phyloP scores from a whole-genome alignment of 2,329 filamentous ascomycete species.

The Cercospora janseana region DNA sequence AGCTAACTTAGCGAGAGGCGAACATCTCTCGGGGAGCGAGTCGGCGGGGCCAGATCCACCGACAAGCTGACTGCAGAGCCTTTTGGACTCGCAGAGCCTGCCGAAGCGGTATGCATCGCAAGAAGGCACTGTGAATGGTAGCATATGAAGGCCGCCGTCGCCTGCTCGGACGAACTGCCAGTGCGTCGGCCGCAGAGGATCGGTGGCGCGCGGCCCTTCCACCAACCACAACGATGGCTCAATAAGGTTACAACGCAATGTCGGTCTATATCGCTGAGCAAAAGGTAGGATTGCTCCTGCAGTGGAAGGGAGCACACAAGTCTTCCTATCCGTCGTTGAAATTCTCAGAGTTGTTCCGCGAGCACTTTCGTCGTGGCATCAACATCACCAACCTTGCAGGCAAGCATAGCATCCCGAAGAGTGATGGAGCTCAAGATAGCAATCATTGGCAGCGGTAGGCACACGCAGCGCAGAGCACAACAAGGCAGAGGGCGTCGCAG shows the following conservation, averaged over 20 bases:
- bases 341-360: no score
- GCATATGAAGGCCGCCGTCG: background rate
- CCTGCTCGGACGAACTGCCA: background rate
- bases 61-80: no score
- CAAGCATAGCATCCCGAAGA: background rate
- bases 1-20: background rate
- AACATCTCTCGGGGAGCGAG: background rate
- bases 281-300: no score
- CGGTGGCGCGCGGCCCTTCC: background rate
- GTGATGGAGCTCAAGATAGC: conserved; percentile 25
- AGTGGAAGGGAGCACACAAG: no score
- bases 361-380: no score
- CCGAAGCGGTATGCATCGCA: no score
- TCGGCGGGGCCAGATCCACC: no score
- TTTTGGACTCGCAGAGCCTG: no score
- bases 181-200: background rate
- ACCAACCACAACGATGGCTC: no score
- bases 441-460: conserved; percentile 29
- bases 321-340: no score
- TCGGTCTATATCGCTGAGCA: background rate
- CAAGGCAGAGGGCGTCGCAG: background rate
- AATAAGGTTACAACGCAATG: no score
- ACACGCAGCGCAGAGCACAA: background rate
- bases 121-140: no score
- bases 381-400: background rate